phyloP scores from a whole-genome alignment of 805 yeast genomes.

The Candida vartiovaarae region DNA sequence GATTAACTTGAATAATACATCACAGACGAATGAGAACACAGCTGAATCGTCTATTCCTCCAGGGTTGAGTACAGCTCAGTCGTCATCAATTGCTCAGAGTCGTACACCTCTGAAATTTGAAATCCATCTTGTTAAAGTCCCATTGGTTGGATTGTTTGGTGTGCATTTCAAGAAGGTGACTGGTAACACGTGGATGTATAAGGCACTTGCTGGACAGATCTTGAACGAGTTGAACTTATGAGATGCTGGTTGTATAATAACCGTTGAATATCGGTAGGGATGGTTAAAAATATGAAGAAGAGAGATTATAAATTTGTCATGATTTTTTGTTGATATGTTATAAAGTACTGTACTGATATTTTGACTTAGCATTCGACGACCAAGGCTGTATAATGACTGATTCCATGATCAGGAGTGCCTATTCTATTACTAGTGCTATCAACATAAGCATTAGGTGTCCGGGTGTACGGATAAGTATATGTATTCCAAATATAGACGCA shows the following conservation, averaged over 20 bases:
- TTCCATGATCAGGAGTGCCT: too few species aligned
- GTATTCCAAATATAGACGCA: too few species aligned
- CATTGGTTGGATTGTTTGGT: conserved; percentile 84
- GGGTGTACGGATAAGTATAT: too few species aligned
- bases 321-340: too few species aligned
- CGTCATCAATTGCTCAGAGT: conserved; percentile 18
- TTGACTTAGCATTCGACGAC: too few species aligned
- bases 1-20: neutral
- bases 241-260: neutral
- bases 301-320: too few species aligned
- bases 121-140: conserved; percentile 86
- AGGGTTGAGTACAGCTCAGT: neutral
- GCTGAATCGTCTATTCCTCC: conserved; percentile 2
- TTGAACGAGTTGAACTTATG: conserved; percentile 31
- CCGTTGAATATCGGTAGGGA: too few species aligned
- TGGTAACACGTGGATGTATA: conserved; percentile 94
- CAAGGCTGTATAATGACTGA: too few species aligned
- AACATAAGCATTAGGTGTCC: too few species aligned
- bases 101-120: conserved; percentile 78
- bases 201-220: conserved; percentile 81
- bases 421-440: too few species aligned
- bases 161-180: conserved; percentile 89
- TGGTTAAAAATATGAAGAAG: too few species aligned
- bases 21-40: neutral
- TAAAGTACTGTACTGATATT: too few species aligned